phyloP scores from a whole-genome alignment of 2,329 filamentous ascomycete genomes.

The Hypoxylon sp. region DNA sequence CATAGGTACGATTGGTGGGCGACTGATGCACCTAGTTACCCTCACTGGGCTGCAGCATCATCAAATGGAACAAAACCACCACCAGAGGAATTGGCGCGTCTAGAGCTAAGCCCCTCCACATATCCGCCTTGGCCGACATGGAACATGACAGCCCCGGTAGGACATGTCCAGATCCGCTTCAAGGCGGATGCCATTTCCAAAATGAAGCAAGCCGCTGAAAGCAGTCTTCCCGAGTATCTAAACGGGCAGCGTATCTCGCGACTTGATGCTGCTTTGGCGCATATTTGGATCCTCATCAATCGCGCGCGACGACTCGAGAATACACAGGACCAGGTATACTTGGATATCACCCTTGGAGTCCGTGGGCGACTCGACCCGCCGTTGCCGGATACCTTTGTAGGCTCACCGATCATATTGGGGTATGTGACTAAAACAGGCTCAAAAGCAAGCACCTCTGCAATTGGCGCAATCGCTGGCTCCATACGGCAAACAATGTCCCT shows the following conservation, averaged over 20 bases:
- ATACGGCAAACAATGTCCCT: constrained; percentile 56
- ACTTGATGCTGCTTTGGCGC: constrained; percentile 62
- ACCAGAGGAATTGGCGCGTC: constrained; percentile 38
- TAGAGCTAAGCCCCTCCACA: constrained; percentile 51
- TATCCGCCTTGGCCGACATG: constrained; percentile 61
- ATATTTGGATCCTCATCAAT: constrained; percentile 62
- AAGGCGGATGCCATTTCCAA: constrained; percentile 53
- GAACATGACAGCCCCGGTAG: constrained; percentile 56
- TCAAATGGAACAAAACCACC: constrained; percentile 51
- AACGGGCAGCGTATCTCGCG: constrained; percentile 54
- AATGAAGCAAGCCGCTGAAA: constrained; percentile 52
- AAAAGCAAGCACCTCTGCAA: constrained; percentile 28
- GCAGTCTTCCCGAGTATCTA: constrained; percentile 35
- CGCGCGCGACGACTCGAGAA: constrained; percentile 55
- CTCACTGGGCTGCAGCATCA: constrained; percentile 47
- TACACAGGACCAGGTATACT: constrained; percentile 53
- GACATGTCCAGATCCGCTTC: constrained; percentile 58
- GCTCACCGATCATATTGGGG: constrained; percentile 61
- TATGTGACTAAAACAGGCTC: constrained; percentile 52
- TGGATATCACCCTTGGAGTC: constrained; percentile 60
- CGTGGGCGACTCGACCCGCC: constrained; percentile 58
- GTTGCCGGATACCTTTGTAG: constrained; percentile 59
- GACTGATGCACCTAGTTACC: constrained; percentile 52
- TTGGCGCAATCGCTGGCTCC: constrained; percentile 50
- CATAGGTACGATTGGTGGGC: constrained; percentile 66